Evolutionary conservation across 257 asterid species (phyloP).

Genomic region (Nicotiana attenuata): DNA sequence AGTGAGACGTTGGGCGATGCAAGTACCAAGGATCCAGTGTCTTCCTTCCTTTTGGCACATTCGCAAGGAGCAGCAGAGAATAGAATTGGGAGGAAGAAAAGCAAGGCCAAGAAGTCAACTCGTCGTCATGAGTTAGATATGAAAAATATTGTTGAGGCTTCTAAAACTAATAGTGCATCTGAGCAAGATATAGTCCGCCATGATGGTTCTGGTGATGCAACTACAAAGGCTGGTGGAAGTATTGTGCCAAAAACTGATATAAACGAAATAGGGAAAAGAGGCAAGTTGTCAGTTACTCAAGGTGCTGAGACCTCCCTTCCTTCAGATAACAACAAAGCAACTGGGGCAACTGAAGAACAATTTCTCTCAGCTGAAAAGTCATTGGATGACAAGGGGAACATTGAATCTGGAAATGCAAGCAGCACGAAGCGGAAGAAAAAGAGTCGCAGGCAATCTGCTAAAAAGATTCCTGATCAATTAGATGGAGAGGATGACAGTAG

Average conservation of each 20-base stretch:
- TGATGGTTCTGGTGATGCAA: slow-evolving; percentile 8
- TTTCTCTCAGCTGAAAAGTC: slow-evolving; percentile 14
- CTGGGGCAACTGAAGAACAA: slow-evolving; percentile 17
- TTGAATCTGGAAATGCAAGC: slow-evolving; percentile 24
- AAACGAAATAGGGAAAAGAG: slow-evolving; percentile 3
- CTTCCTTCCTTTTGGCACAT: background rate
- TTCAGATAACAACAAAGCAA: slow-evolving; percentile 11
- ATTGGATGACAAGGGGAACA: slow-evolving; percentile 19
- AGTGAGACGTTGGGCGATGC: slow-evolving; percentile 4
- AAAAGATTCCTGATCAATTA: slow-evolving; percentile 19
- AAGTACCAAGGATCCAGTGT: slow-evolving; percentile 9
- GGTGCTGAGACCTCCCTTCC: slow-evolving; percentile 11
- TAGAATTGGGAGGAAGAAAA: slow-evolving; percentile 17
- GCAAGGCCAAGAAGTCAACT: slow-evolving; percentile 20
- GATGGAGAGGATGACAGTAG: slow-evolving; percentile 19
- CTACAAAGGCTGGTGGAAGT: slow-evolving; percentile 8
- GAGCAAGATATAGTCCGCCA: background rate
- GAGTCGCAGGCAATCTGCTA: slow-evolving; percentile 28
- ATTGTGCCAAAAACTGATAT: slow-evolving; percentile 8
- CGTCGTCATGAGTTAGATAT: slow-evolving; percentile 8
- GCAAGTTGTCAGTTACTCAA: slow-evolving; percentile 7
- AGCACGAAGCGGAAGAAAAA: slow-evolving; percentile 38
- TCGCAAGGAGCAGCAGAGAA: slow-evolving; percentile 3
- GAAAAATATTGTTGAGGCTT: slow-evolving; percentile 10
- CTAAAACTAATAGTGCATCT: slow-evolving; percentile 5